Evolutionary conservation across 345 rosid genomes (phyloP).

Genomic region (Citrus inodora): DNA sequence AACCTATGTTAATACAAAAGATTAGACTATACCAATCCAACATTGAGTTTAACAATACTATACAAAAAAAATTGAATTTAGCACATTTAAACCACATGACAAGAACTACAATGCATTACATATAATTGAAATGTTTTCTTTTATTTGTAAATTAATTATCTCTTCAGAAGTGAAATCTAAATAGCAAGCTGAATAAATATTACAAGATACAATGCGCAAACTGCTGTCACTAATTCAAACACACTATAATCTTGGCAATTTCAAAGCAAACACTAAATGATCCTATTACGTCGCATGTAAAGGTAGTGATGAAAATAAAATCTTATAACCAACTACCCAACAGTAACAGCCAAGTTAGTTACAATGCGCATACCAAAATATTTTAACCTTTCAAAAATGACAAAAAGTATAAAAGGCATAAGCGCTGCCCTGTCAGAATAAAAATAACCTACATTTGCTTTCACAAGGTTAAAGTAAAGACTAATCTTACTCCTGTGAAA

Average conservation of each 20-base stretch:
- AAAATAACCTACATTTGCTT: neutral
- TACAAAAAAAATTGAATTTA: neutral
- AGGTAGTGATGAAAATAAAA: neutral
- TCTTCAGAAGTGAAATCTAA: neutral
- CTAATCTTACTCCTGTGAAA: constrained; percentile 83
- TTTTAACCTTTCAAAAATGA: neutral
- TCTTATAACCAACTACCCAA: neutral
- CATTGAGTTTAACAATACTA: neutral
- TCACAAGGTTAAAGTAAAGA: constrained; percentile 3
- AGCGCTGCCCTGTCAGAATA: neutral
- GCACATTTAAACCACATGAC: neutral
- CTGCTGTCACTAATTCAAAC: neutral
- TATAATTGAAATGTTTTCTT: neutral
- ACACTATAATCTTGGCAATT: neutral
- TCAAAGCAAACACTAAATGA: neutral
- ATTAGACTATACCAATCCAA: neutral
- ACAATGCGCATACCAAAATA: neutral
- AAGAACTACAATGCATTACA: neutral
- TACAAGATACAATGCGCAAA: neutral
- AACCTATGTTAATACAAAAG: constrained; percentile 47
- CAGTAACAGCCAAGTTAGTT: neutral
- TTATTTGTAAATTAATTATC: neutral
- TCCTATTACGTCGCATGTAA: neutral
- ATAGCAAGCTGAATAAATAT: neutral
- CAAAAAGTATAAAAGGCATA: neutral